phyloP scores from a whole-genome alignment of 352 stramenopile species.

The Thalassiosira sp. region DNA sequence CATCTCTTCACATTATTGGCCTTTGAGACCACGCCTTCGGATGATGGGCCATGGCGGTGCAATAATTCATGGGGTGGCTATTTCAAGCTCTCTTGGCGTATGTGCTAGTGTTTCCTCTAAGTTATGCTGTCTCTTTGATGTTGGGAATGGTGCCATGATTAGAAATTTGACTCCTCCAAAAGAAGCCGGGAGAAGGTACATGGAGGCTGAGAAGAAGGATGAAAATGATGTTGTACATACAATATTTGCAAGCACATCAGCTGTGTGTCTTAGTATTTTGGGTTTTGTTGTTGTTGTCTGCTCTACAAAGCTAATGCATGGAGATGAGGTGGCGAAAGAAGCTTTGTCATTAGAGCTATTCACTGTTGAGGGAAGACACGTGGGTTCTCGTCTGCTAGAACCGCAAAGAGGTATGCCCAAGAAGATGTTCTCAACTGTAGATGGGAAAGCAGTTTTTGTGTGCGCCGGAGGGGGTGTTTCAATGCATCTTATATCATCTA shows the following conservation, averaged over 20 bases:
- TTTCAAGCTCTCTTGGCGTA: slow-evolving; percentile 74
- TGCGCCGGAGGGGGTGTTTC: slow-evolving; percentile 76
- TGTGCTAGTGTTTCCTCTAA: slow-evolving; percentile 72
- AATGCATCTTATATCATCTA: slow-evolving; percentile 77
- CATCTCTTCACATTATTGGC: slow-evolving; percentile 83
- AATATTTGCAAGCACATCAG: slow-evolving; percentile 69
- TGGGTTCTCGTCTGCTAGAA: slow-evolving; percentile 73
- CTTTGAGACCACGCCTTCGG: slow-evolving; percentile 71
- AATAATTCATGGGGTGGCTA: slow-evolving; percentile 64
- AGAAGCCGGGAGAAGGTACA: slow-evolving; percentile 27
- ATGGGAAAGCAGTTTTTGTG: slow-evolving; percentile 79
- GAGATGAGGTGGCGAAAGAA: slow-evolving; percentile 46
- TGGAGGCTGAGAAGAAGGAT: slow-evolving; percentile 34
- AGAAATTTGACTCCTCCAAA: slow-evolving; percentile 70
- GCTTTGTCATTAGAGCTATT: slow-evolving; percentile 79
- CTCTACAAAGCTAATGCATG: slow-evolving; percentile 58
- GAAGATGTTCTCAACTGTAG: slow-evolving; percentile 71
- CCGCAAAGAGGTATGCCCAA: slow-evolving; percentile 65
- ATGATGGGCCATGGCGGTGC: slow-evolving; percentile 72
- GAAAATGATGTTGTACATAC: slow-evolving; percentile 19
- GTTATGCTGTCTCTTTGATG: slow-evolving; percentile 77
- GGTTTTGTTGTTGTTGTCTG: slow-evolving; percentile 80
- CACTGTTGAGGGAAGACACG: slow-evolving; percentile 74
- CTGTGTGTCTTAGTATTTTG: slow-evolving; percentile 72
- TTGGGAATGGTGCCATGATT: slow-evolving; percentile 82